These are phyloP conservation scores for Canariomyces notabilis DNA, from an alignment of 2,329 filamentous ascomycete genomes.

Conservation along the genomic window DNA sequence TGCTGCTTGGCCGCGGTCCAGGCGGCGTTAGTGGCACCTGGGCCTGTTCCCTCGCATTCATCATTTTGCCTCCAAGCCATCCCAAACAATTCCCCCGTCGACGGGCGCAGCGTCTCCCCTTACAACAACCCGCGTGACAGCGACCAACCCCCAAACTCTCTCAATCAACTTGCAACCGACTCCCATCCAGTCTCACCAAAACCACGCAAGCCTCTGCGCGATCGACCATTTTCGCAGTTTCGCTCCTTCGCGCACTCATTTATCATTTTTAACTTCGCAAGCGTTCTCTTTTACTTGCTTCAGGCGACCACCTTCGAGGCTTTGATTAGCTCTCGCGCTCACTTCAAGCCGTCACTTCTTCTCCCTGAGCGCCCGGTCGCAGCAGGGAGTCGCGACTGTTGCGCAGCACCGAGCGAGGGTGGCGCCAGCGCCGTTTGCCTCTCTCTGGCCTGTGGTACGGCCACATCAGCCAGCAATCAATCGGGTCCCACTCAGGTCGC, in stretches of 20 bases:
- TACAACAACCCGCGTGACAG: conserved; percentile 24
- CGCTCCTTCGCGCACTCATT: conserved; percentile 32
- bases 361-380: conserved; percentile 10
- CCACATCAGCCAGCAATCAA: conserved; percentile 28
- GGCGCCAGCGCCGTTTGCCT: conserved; percentile 20
- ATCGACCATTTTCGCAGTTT: conserved; percentile 23
- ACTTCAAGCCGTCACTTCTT: conserved; percentile 5
- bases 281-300: conserved; percentile 29
- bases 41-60: conserved; percentile 26
- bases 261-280: conserved; percentile 29
- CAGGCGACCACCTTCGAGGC: conserved; percentile 29
- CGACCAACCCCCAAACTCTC: conserved; percentile 21
- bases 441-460: conserved; percentile 21
- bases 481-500: conserved; percentile 1
- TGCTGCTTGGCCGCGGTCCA: conserved; percentile 17
- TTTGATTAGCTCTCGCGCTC: conserved; percentile 46
- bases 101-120: conserved; percentile 19
- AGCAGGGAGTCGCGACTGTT: conserved; percentile 13
- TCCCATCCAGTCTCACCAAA: conserved; percentile 19
- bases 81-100: conserved; percentile 27
- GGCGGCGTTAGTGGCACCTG: conserved; percentile 17
- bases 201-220: conserved; percentile 20
- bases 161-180: conserved; percentile 26
- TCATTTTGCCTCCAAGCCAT: conserved; percentile 26
- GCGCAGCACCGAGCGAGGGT: conserved; percentile 16